Evolutionary conservation across 164 flowering plant genomes (phyloP), one percentile per base, ranked within the genome.

Genomic region (Chimonanthus praecox): DNA sequence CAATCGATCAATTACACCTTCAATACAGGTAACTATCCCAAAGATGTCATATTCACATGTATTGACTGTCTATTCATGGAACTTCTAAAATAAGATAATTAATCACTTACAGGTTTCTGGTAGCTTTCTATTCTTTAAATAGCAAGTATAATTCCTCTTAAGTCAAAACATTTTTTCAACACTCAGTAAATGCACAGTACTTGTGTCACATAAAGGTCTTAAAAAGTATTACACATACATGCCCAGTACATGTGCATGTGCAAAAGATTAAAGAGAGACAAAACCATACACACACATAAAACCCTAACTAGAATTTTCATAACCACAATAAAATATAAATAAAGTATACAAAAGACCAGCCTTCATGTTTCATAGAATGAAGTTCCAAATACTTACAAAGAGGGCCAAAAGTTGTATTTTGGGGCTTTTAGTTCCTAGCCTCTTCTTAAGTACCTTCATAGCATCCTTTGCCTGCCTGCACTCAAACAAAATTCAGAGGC

Each of bases 401-500:
- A 95, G 91, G 71, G 94, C 84, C 74, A 95, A 94, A 67, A 95
- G 89, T 81, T 95, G 99, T 75, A 88, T 85, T 76, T 91, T 85
- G 46, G 99, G 88, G 78, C 83, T 93, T 87, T 92, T 95, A 80
- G 81, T 86, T 71, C 88, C 92, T n/a, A 95, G 83, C 1, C 91
- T 97, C 88, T 93, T 95, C 89, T 95, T 95, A 68, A 95, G 87
- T 80, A 86, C 81, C 87, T 93, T 95, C 81, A 95, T 46, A 46
- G 94, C 96, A 82, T 93, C 98, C 83, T 90, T 95, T 18, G 94
- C 85, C 86, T 95, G 99, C 84, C 99, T 95, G 86, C 67, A 82
- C 51, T 67, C 62, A 50, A 54, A 54, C 60, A 54, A 54, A 51
- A 54, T 10, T 54, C 49, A 70, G 51, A 46, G 61, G 47, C 21